Evolutionary conservation across 371 early-diverging fungal species (phyloP), one percentile per base, ranked within the genome.

Genomic region (Zychaea mexicana): DNA sequence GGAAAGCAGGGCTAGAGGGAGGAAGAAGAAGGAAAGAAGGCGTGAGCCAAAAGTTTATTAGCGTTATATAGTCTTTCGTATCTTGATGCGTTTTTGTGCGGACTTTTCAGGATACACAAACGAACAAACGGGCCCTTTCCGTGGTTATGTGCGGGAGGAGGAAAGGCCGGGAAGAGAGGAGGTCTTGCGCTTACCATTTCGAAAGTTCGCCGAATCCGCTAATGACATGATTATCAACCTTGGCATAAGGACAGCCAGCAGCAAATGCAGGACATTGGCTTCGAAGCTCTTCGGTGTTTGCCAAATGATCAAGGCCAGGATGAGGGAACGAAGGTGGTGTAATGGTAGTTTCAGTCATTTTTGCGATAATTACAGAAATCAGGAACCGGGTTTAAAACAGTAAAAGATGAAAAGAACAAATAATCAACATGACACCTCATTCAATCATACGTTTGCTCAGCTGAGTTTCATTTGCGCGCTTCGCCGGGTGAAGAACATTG

Each of bases 171-270:
- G n/a, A n/a, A n/a, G n/a, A n/a, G n/a, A n/a, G n/a, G n/a, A n/a
- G n/a, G n/a, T n/a, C n/a, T n/a, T n/a, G n/a, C n/a, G n/a, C n/a
- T 70, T 76, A 81, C 81, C 81, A 81, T 60, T 76, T 74, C 22
- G 74, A 76, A 17, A 78, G 61, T 36, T 81, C 81, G 30, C 69
- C 74, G 47, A 70, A 66, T 22, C 63, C 70, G 17, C 67, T 72
- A 52, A 73, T 69, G 47, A 68, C 57, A 46, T 73, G 65, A 10
- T 64, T 69, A 46, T 81, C 72, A 3, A 77, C 45, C 13, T 67
- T 70, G 28, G 82, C 79, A 52, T 79, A 82, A 49, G 82, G 82
- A 49, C 82, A 82, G 9, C 82, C 82, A 6, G 73, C 54, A 56
- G 73, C 68, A 62, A 82, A 82, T 30, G 82, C 82, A 65, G 82